Conservation (phyloP, 2,329 filamentous ascomycete genomes). For the Hypocrella siamensis region DNA sequence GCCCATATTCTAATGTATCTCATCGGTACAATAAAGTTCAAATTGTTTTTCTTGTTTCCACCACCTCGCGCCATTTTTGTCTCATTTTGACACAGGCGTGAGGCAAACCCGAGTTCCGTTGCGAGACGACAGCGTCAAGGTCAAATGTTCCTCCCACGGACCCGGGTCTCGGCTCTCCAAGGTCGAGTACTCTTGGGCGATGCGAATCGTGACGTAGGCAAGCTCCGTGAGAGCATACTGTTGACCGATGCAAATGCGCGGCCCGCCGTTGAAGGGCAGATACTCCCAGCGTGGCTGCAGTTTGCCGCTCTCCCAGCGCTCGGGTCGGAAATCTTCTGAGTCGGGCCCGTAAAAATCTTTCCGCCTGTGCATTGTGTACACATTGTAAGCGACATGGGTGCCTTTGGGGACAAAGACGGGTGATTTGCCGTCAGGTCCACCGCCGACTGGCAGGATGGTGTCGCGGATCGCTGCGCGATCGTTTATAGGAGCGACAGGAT, state of each 20-base stretch:
- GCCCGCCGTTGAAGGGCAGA: conserved; percentile 15
- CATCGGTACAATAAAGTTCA: no score
- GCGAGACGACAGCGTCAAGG: conserved; percentile 6
- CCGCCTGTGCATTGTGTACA: conserved; percentile 23
- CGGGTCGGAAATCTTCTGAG: conserved; percentile 23
- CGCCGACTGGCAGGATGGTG: conserved; percentile 32
- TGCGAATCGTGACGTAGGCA: conserved; percentile 9
- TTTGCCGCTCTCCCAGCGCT: conserved; percentile 21
- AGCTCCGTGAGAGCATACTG: conserved; percentile 12
- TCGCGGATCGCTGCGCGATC: conserved; percentile 27
- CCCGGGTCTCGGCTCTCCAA: conserved; percentile 7
- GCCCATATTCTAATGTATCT: no score
- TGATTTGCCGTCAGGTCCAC: conserved; percentile 26
- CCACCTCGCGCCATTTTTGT: no score
- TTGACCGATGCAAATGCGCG: conserved; percentile 13
- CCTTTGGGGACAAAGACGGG: conserved; percentile 33
- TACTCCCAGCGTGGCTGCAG: conserved; percentile 24
- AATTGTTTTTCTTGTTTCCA: no score
- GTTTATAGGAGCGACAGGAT: conserved; percentile 32
- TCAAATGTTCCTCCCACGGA: conserved; percentile 7
- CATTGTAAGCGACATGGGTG: conserved; percentile 21
- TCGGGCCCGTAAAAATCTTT: conserved; percentile 21
- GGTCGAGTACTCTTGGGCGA: conserved; percentile 9
- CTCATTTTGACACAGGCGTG: no score
- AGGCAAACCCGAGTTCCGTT: conserved; percentile 9